A percentile compares a stretch with the other conserved stretches of the same genome.
phyloP scores from a whole-genome alignment of 768 basidiomycete genomes.

The Psilocybe azurescens region DNA sequence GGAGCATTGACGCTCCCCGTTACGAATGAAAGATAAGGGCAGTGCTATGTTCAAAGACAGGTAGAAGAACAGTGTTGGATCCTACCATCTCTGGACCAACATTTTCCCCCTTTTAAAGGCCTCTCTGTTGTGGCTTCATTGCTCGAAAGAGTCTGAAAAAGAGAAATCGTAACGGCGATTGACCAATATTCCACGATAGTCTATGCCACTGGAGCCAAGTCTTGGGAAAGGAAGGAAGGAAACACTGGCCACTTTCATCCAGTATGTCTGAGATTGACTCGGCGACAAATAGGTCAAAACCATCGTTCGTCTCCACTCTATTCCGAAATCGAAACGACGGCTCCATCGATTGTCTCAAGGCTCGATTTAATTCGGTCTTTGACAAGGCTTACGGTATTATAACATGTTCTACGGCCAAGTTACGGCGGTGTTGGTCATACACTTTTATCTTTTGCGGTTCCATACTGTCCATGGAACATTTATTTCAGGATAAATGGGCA shows the following conservation, averaged over 20 bases:
- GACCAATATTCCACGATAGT: too few species aligned
- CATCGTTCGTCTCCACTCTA: neutral
- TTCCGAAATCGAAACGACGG: neutral
- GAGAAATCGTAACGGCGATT: too few species aligned
- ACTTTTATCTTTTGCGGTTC: too few species aligned
- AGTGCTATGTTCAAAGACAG: too few species aligned
- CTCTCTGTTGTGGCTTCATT: neutral
- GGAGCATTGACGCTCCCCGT: too few species aligned
- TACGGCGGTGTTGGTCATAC: too few species aligned
- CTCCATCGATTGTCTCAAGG: slow-evolving; percentile 1
- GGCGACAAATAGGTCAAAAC: slow-evolving; percentile 3
- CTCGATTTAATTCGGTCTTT: neutral
- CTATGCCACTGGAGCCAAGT: neutral
- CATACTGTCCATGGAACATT: too few species aligned
- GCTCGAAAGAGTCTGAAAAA: neutral
- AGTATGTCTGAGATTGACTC: neutral
- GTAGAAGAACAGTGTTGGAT: too few species aligned
- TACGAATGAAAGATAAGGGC: too few species aligned
- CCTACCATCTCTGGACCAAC: too few species aligned
- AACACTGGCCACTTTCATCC: neutral
- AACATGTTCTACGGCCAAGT: neutral
- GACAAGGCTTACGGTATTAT: neutral
- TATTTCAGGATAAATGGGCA: too few species aligned
- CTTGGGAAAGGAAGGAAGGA: neutral
- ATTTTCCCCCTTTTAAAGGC: slow-evolving; percentile 1